Conservation (phyloP, 2,329 filamentous ascomycete genomes). For the Ciborinia camelliae region DNA sequence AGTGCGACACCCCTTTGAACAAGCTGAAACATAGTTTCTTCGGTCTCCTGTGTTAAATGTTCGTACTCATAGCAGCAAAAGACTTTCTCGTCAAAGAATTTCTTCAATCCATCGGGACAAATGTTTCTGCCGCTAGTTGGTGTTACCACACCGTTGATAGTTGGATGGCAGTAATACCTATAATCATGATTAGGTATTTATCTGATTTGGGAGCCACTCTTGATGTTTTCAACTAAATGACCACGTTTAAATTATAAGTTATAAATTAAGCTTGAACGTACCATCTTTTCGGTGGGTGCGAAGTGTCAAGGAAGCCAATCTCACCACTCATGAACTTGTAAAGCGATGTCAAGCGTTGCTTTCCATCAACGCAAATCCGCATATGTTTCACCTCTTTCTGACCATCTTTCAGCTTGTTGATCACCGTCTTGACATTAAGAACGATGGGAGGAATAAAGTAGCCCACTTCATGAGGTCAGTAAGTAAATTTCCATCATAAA, state of each 20-base stretch:
- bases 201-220: not conserved
- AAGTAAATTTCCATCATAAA: constrained; percentile 15
- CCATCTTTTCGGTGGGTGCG: constrained; percentile 42
- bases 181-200: not conserved
- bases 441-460: constrained; percentile 47
- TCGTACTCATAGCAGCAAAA: constrained; percentile 45
- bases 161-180: constrained; percentile 36
- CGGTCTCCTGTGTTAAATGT: constrained; percentile 41
- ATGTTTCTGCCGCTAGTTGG: constrained; percentile 34
- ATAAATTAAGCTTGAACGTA: constrained; percentile 26
- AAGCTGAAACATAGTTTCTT: constrained; percentile 48
- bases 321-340: constrained; percentile 44
- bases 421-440: constrained; percentile 40
- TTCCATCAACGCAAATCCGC: constrained; percentile 46
- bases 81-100: constrained; percentile 41
- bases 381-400: constrained; percentile 24
- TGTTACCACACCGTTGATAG: constrained; percentile 27
- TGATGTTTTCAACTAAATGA: not conserved
- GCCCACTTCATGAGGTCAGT: constrained; percentile 30
- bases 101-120: constrained; percentile 38
- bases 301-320: constrained; percentile 44
- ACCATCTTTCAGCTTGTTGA: constrained; percentile 22
- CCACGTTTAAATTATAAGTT: not conserved
- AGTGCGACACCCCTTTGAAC: constrained; percentile 47
- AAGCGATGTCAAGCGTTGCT: constrained; percentile 47